These are phyloP conservation scores for Solanum chacoense DNA, from an alignment of 305 asterid genomes.

Conservation along the genomic window DNA sequence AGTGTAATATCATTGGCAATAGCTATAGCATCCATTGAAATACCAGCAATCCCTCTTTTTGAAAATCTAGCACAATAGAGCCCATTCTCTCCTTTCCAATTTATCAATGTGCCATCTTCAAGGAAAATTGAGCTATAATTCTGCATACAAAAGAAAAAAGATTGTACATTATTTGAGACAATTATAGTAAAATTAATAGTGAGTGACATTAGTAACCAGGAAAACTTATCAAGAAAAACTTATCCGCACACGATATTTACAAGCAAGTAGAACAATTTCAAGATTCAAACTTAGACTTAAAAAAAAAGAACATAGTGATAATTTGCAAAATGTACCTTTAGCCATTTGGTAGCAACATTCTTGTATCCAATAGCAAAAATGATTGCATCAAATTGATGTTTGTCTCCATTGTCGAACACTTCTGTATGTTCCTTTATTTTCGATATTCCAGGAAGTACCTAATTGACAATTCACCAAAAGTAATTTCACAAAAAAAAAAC, in stretches of 20 bases:
- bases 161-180: too few relatives aligned
- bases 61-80: slow-evolving; percentile 2
- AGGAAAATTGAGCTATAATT: neutral
- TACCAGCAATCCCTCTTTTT: neutral
- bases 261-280: neutral
- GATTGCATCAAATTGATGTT: neutral
- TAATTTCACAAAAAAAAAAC: neutral
- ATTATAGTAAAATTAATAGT: too few relatives aligned
- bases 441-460: neutral
- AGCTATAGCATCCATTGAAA: neutral
- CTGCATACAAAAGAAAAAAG: neutral
- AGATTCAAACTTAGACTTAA: neutral
- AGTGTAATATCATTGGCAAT: neutral
- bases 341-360: neutral
- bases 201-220: too few relatives aligned
- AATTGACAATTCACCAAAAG: neutral
- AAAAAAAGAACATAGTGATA: neutral
- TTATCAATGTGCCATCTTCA: neutral
- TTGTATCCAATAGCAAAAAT: slow-evolving; percentile 1
- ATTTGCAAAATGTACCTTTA: neutral
- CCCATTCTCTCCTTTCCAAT: slow-evolving; percentile 10
- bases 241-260: neutral
- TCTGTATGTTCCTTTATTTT: neutral
- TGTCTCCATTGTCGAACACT: neutral
- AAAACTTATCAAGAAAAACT: too few relatives aligned